Percentiles rank a stretch among this genome's conserved stretches.
phyloP scores from a whole-genome alignment of 768 basidiomycete species.

The Gyrodon lividus region DNA sequence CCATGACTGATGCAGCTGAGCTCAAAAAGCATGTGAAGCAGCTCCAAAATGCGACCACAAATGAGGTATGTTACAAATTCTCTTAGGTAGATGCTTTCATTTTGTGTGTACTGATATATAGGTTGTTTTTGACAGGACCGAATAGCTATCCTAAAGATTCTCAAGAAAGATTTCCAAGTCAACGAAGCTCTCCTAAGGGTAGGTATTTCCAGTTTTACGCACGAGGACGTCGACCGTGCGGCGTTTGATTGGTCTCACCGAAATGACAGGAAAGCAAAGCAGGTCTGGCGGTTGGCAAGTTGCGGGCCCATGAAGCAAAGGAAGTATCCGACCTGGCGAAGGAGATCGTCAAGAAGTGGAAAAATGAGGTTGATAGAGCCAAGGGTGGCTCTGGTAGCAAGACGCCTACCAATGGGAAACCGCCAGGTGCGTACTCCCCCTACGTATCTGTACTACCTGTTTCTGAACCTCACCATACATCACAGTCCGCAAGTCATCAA shows the following conservation, averaged over 20 bases:
- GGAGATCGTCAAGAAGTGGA: conserved; percentile 91
- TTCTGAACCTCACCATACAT: conserved; percentile 7
- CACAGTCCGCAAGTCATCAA: conserved; percentile 33
- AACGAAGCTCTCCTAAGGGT: conserved; percentile 76
- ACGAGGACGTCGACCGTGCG: conserved; percentile 5
- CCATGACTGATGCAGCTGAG: conserved; percentile 47
- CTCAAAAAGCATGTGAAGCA: conserved; percentile 81
- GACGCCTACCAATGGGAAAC: conserved; percentile 20
- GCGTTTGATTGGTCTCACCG: background rate
- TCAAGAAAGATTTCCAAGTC: conserved; percentile 68
- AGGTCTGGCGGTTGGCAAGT: conserved; percentile 89
- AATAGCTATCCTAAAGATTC: conserved; percentile 52
- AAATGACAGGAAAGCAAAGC: conserved; percentile 79
- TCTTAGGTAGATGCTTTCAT: conserved; percentile 36
- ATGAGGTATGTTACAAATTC: conserved; percentile 49
- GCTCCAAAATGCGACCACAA: conserved; percentile 60
- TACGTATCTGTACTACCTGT: background rate
- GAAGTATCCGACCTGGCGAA: conserved; percentile 82
- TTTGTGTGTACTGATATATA: conserved; percentile 28
- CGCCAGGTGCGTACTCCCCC: conserved; percentile 36
- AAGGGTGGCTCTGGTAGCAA: conserved; percentile 35
- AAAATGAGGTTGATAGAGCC: conserved; percentile 77
- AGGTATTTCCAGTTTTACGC: conserved; percentile 33
- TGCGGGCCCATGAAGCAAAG: conserved; percentile 70
- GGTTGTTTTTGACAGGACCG: conserved; percentile 49